phyloP scores from a whole-genome alignment of 805 yeast genomes.

The Candida peoriensis region DNA sequence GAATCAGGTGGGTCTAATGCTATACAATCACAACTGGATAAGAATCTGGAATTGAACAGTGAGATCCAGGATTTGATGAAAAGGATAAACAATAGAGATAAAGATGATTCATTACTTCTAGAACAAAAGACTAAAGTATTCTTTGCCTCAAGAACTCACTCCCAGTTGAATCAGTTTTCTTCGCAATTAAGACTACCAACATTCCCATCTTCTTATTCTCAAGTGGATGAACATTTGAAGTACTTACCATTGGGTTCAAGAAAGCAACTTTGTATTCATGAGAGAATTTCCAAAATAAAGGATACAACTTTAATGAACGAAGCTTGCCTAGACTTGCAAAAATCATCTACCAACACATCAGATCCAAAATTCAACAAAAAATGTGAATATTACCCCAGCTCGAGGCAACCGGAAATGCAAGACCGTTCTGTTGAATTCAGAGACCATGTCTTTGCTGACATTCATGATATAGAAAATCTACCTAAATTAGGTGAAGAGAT shows the following conservation, averaged over 20 bases:
- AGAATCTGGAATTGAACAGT: slow-evolving; percentile 30
- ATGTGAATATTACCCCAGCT: slow-evolving; percentile 40
- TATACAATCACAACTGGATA: slow-evolving; percentile 13
- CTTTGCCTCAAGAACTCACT: slow-evolving; percentile 85
- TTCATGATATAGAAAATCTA: slow-evolving; percentile 69
- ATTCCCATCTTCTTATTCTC: slow-evolving; percentile 57
- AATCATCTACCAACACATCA: slow-evolving; percentile 27
- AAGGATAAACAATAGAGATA: slow-evolving; percentile 31
- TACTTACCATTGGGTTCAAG: slow-evolving; percentile 77
- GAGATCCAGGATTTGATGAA: slow-evolving; percentile 47
- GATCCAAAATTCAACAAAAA: too few species aligned
- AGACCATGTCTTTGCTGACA: slow-evolving; percentile 41
- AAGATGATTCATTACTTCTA: slow-evolving; percentile 16
- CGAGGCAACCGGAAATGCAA: slow-evolving; percentile 19
- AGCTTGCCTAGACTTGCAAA: slow-evolving; percentile 70
- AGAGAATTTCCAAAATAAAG: slow-evolving; percentile 44
- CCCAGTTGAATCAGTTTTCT: slow-evolving; percentile 79
- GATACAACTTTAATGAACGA: slow-evolving; percentile 64
- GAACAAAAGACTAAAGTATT: slow-evolving; percentile 43
- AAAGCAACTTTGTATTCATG: slow-evolving; percentile 77
- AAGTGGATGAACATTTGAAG: slow-evolving; percentile 48
- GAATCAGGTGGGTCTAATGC: slow-evolving; percentile 14
- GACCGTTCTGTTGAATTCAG: slow-evolving; percentile 35
- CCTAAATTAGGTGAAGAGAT: slow-evolving; percentile 50
- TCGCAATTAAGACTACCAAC: slow-evolving; percentile 59